These are phyloP conservation scores for Cryphonectria carpinicola DNA, from an alignment of 2,329 filamentous ascomycete genomes.

Conservation along the genomic window DNA sequence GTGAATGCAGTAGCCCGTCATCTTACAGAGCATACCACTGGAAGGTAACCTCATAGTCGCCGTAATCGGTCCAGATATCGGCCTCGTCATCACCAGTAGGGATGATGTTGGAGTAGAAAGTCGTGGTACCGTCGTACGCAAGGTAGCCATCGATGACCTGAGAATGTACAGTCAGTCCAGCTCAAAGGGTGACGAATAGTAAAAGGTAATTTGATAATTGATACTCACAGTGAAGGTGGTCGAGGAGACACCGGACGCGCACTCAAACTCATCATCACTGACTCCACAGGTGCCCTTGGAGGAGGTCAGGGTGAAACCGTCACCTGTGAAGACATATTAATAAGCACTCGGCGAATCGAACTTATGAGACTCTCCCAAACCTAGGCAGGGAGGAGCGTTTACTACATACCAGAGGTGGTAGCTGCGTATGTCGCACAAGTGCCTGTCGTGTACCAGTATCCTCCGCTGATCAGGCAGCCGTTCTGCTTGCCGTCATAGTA, in stretches of 20 bases:
- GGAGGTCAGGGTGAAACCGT: slow-evolving; percentile 59
- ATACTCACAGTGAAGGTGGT: slow-evolving; percentile 16
- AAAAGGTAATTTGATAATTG: too few relatives aligned
- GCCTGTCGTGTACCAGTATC: slow-evolving; percentile 69
- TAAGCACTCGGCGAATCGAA: background rate
- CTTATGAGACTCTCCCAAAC: too few relatives aligned
- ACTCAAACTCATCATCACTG: slow-evolving; percentile 56
- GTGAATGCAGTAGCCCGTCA: background rate
- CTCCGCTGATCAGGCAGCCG: slow-evolving; percentile 70
- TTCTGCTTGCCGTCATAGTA: slow-evolving; percentile 49
- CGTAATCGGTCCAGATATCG: slow-evolving; percentile 10
- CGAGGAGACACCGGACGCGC: slow-evolving; percentile 48
- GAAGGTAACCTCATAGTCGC: slow-evolving; percentile 22
- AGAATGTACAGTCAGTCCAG: background rate
- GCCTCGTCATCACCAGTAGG: slow-evolving; percentile 14
- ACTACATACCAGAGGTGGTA: slow-evolving; percentile 39
- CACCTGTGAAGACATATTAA: slow-evolving; percentile 30
- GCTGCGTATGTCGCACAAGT: slow-evolving; percentile 70
- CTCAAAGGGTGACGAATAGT: background rate
- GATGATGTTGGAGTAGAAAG: slow-evolving; percentile 19
- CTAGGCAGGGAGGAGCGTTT: background rate
- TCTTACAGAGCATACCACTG: slow-evolving; percentile 14
- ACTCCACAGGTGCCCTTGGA: slow-evolving; percentile 64
- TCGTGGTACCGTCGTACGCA: slow-evolving; percentile 23
- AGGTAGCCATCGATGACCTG: slow-evolving; percentile 17